Evolutionary conservation across 331 rosid species (phyloP), one percentile per base, ranked within the genome.

Genomic region (Arachis monticola): DNA sequence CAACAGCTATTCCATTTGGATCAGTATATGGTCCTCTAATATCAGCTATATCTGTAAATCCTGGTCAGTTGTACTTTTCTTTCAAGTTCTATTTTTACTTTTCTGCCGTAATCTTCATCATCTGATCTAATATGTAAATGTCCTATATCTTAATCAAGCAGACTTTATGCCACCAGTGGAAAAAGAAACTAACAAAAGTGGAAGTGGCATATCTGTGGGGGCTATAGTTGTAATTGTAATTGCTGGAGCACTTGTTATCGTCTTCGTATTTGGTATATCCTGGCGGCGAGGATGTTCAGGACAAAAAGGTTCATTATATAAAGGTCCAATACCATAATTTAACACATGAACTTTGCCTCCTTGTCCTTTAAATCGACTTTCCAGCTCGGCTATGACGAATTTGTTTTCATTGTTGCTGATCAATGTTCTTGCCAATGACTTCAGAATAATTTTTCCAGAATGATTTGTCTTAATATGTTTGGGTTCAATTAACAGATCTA

Each of bases 1-100:
- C 97, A 48, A 78, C 68, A 10, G 79, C 41, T 52, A 77, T 88
- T 8, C 96, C 98, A 2, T n/a, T 5, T 32, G 77, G 63, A 80
- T 90, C 91, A 67, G 80, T 81, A 67, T 74, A 90, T 71, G 97
- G 98, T 50, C 97, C 98, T 79, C 95, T 93, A 8, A 84, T 93
- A 73, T 91, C 96, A 5, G 98, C 97, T 58, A 91, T 93, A 60
- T 83, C 87, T 7, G 82, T 86, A 14, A 42, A 86, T 69, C 68
- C 87, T 51, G 84, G 97, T 93, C 9, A 31, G 86, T 82, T 51
- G 11, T 74, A 31, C 41, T 61, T 45, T 61, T 70, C 3, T n/a
- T 1, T 42, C n/a, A 8, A 32, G 7, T 59, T 68, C 22, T 44
- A 44, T 53, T 50, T 53, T 50, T 72, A n/a, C 10, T 67, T 56